phyloP scores from a whole-genome alignment of 345 rosid genomes.

The Reutealis trisperma region DNA sequence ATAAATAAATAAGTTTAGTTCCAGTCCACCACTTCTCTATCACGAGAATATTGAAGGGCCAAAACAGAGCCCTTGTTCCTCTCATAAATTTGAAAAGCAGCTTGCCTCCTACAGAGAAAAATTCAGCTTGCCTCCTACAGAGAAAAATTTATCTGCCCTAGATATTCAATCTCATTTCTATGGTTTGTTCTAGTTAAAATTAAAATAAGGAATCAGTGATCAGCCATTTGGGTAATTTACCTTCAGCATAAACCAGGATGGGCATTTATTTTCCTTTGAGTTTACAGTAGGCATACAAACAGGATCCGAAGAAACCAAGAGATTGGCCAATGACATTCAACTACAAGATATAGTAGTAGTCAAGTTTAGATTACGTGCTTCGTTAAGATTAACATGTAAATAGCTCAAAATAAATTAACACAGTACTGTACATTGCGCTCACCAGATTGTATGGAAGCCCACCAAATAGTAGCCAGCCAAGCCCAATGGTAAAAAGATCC shows the following conservation, averaged over 20 bases:
- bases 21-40: neutral
- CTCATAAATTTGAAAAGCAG: neutral
- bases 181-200: neutral
- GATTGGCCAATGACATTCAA: constrained; percentile 54
- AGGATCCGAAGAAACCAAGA: constrained; percentile 58
- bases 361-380: neutral
- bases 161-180: neutral
- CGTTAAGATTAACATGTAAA: neutral
- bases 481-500: constrained; percentile 29
- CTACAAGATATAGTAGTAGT: constrained; percentile 28
- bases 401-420: neutral
- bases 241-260: constrained; percentile 16
- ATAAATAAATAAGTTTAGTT: neutral
- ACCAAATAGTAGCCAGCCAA: constrained; percentile 31
- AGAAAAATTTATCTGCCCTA: neutral
- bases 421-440: neutral
- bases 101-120: neutral
- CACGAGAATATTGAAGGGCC: neutral
- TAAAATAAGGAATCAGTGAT: constrained; percentile 12
- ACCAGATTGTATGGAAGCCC: constrained; percentile 36
- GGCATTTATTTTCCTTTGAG: constrained; percentile 38
- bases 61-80: neutral
- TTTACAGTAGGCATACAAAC: constrained; percentile 56
- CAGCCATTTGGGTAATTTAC: constrained; percentile 12
- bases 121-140: neutral